These are phyloP conservation scores for Skeletonema marinoi DNA, from an alignment of 108 stramenopile genomes.

Conservation along the genomic window DNA sequence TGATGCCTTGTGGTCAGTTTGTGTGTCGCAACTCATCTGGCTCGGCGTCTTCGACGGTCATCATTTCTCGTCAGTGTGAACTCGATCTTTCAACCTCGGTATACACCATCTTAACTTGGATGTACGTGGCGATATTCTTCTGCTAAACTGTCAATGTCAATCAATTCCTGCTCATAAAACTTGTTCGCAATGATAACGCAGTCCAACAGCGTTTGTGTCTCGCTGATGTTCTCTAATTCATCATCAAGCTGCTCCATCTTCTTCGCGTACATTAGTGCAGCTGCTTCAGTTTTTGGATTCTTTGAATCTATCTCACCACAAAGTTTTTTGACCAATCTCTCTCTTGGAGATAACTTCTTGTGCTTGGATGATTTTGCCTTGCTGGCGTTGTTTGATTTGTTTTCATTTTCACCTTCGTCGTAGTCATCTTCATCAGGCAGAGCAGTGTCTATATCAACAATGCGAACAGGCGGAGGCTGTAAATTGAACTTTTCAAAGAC, in stretches of 20 bases:
- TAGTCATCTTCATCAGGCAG: conserved; percentile 3
- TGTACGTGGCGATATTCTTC: too few relatives aligned
- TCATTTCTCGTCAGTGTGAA: too few relatives aligned
- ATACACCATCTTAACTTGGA: too few relatives aligned
- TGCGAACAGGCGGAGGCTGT: conserved; percentile 28
- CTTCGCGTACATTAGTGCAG: conserved; percentile 59
- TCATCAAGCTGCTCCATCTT: conserved; percentile 77
- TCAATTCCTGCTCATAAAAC: conserved; percentile 72
- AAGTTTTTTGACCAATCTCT: conserved; percentile 55
- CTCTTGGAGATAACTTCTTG: conserved; percentile 49
- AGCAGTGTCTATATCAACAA: conserved; percentile 48
- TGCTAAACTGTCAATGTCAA: conserved; percentile 45
- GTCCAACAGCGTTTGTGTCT: conserved; percentile 69
- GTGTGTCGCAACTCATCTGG: too few relatives aligned
- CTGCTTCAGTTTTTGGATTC: conserved; percentile 69
- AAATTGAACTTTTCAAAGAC: conserved; percentile 76
- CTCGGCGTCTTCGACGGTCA: too few relatives aligned
- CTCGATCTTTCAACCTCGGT: too few relatives aligned
- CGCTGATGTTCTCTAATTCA: conserved; percentile 57
- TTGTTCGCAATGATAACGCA: conserved; percentile 75
- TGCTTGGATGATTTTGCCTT: conserved; percentile 34
- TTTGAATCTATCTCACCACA: conserved; percentile 62
- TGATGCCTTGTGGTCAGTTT: too few relatives aligned
- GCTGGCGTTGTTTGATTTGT: conserved; percentile 32
- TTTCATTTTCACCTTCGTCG: conserved; percentile 43